A percentile compares a stretch with the other conserved stretches of the same genome.
phyloP scores from a whole-genome alignment of 2,329 filamentous ascomycete species.

The Leptosphaerulina australis region DNA sequence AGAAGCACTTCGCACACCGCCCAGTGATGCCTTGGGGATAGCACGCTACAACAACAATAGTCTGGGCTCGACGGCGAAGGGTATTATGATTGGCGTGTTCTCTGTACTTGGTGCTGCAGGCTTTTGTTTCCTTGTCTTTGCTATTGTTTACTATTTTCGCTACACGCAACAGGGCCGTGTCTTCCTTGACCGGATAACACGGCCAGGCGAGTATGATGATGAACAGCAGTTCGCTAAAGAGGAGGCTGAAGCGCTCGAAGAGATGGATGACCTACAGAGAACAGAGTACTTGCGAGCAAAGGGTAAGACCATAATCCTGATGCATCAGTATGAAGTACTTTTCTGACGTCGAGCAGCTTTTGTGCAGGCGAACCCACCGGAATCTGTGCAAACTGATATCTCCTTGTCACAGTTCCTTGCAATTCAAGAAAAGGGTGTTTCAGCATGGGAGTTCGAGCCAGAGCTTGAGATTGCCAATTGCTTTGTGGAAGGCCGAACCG shows the following conservation, averaged over 20 bases:
- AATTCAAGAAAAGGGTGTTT: conserved; percentile 99
- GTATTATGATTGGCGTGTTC: conserved; percentile 91
- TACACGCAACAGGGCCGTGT: conserved; percentile 89
- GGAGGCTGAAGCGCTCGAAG: conserved; percentile 91
- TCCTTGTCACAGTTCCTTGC: conserved; percentile 96
- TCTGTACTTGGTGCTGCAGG: conserved; percentile 92
- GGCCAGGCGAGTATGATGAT: conserved; percentile 96
- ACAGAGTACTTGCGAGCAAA: conserved; percentile 94
- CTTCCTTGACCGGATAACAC: conserved; percentile 87
- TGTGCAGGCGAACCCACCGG: conserved; percentile 89
- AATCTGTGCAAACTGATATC: conserved; percentile 95
- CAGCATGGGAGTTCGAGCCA: conserved; percentile 99
- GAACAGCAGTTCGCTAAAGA: conserved; percentile 93
- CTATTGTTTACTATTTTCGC: conserved; percentile 90
- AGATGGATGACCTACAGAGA: conserved; percentile 91
- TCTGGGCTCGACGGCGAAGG: conserved; percentile 67
- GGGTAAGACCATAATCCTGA: conserved; percentile 62
- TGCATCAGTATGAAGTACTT: neutral
- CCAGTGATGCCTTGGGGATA: conserved; percentile 37
- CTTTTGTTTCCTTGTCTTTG: conserved; percentile 78
- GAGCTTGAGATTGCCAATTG: conserved; percentile 98
- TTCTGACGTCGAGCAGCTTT: conserved; percentile 68
- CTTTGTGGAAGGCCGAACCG: conserved; percentile 93
- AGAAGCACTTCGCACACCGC: conserved; percentile 21
- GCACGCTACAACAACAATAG: conserved; percentile 25